Conservation (phyloP, 305 asterid genomes). For the Euphrasia arctica region DNA sequence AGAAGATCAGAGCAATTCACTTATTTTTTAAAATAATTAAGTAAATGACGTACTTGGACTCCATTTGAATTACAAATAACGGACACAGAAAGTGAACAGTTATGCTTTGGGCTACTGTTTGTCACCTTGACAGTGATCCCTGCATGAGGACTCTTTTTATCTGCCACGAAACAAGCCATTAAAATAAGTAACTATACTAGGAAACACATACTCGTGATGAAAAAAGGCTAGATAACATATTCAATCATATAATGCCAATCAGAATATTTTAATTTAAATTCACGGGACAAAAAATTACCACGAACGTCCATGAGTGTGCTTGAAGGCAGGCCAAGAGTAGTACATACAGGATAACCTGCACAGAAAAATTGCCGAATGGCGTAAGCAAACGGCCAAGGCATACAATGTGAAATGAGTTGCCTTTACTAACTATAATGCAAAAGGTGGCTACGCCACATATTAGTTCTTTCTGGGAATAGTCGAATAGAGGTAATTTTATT, state of each 20-base stretch:
- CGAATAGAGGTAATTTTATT: too few relatives aligned
- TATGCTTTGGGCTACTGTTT: constrained; percentile 40
- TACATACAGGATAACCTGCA: constrained; percentile 92
- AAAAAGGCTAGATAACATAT: too few relatives aligned
- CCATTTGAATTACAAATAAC: constrained; percentile 69
- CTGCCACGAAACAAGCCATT: constrained; percentile 46
- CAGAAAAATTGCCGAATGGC: constrained; percentile 21
- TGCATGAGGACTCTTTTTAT: constrained; percentile 53
- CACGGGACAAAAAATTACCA: constrained; percentile 45
- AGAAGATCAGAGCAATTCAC: constrained; percentile 1
- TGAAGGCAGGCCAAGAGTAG: constrained; percentile 71
- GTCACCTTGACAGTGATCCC: constrained; percentile 75
- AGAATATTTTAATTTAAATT: constrained; percentile 5
- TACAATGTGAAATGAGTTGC: too few relatives aligned
- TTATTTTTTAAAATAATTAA: constrained; percentile 2
- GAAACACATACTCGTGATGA: constrained; percentile 10
- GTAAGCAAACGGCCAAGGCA: constrained; percentile 7
- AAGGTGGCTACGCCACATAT: too few relatives aligned
- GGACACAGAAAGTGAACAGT: constrained; percentile 86
- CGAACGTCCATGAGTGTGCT: constrained; percentile 49
- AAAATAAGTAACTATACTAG: constrained; percentile 11
- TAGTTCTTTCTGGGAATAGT: too few relatives aligned
- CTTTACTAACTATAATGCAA: too few relatives aligned
- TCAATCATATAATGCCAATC: background rate
- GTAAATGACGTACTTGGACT: constrained; percentile 47